Evolutionary conservation across 2,329 filamentous ascomycete genomes (phyloP).

Genomic region (Trichoderma sp.): DNA sequence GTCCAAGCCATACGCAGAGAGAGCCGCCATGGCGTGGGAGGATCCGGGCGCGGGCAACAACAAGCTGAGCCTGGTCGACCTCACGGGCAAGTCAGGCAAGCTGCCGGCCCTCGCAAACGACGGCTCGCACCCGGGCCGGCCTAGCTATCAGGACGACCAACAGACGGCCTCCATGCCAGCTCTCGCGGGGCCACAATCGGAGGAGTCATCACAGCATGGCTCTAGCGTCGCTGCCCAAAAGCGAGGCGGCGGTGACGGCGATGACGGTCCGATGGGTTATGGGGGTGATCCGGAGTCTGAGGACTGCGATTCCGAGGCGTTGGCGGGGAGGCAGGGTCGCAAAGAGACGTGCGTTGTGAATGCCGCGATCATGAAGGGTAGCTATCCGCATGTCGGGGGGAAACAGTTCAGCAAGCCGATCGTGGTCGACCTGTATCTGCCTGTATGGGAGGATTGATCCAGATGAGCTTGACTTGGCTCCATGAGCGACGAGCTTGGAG

Average conservation of each 20-base stretch:
- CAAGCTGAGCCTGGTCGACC: slow-evolving; percentile 65
- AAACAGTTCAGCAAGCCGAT: slow-evolving; percentile 76
- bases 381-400: slow-evolving; percentile 62
- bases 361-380: slow-evolving; percentile 71
- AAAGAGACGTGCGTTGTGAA: slow-evolving; percentile 79
- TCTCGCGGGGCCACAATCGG: neutral
- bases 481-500: too few relatives aligned
- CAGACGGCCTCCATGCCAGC: slow-evolving; percentile 5
- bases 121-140: slow-evolving; percentile 39
- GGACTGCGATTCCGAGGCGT: slow-evolving; percentile 46
- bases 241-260: neutral
- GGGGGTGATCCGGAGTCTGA: slow-evolving; percentile 43
- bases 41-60: slow-evolving; percentile 58
- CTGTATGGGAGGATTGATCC: slow-evolving; percentile 45
- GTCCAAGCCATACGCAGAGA: slow-evolving; percentile 50
- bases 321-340: slow-evolving; percentile 50
- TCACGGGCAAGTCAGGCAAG: slow-evolving; percentile 49
- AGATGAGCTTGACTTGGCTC: neutral
- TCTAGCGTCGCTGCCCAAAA: slow-evolving; percentile 29
- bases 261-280: slow-evolving; percentile 12
- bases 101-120: slow-evolving; percentile 51
- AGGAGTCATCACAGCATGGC: slow-evolving; percentile 24
- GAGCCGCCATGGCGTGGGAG: slow-evolving; percentile 52
- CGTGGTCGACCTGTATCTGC: slow-evolving; percentile 78
- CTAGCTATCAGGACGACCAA: slow-evolving; percentile 6